Conservation (phyloP, 495 filamentous ascomycete species). For the Penicillium samsonianum region DNA sequence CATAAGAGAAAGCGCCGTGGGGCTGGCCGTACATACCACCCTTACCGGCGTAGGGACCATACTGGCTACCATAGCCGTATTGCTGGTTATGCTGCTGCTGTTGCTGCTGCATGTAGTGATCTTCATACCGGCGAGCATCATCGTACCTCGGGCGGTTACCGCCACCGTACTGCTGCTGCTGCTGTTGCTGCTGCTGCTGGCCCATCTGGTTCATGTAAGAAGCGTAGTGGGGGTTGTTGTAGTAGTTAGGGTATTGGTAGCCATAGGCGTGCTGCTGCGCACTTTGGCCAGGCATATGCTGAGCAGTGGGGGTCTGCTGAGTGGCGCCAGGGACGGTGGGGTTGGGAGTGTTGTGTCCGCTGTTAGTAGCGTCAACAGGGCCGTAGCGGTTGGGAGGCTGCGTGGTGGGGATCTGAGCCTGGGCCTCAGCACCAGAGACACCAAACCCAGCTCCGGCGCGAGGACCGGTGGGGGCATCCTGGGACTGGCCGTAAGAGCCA, state of each 20-base stretch:
- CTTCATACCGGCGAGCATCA: conserved; percentile 56
- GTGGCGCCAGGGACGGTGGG: conserved; percentile 71
- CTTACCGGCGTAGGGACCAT: conserved; percentile 72
- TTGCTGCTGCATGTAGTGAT: conserved; percentile 34
- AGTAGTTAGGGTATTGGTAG: conserved; percentile 73
- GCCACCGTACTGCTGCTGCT: conserved; percentile 50
- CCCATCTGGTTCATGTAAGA: conserved; percentile 73
- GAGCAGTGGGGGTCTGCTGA: conserved; percentile 60
- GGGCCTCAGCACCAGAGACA: conserved; percentile 66
- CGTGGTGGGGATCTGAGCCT: conserved; percentile 73
- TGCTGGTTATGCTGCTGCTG: conserved; percentile 54
- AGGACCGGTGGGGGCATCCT: conserved; percentile 70
- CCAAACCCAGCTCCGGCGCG: conserved; percentile 68
- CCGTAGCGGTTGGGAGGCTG: conserved; percentile 69
- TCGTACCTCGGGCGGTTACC: conserved; percentile 57
- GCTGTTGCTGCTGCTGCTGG: conserved; percentile 24
- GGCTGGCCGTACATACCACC: conserved; percentile 78
- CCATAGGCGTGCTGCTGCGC: conserved; percentile 54
- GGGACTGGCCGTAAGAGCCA: conserved; percentile 72
- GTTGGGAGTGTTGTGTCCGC: conserved; percentile 86
- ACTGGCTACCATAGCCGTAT: conserved; percentile 70
- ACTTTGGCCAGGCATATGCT: conserved; percentile 61
- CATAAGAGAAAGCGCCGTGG: conserved; percentile 77
- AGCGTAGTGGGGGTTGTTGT: conserved; percentile 75
- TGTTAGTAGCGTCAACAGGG: conserved; percentile 73